Base-by-base conservation (phyloP, 148 eudicot genomes). In the Fagopyrum tataricum region DNA sequence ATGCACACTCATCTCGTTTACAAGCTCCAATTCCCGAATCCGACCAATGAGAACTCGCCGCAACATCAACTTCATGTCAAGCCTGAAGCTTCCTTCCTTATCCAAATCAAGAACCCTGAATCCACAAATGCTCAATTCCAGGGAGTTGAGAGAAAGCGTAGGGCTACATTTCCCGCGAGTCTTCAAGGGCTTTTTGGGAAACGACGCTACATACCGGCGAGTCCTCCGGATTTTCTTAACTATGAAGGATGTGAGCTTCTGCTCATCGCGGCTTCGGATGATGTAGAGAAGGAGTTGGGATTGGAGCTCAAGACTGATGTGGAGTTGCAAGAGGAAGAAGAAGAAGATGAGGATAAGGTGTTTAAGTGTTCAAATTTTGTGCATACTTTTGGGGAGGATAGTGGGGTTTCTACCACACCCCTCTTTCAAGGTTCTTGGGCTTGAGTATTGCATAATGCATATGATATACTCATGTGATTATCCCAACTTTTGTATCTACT, bases 231-330 rank as follows among this genome's bases (percentile, higher is more conserved):
- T 62, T 88, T 90, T 46, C 77, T 92, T 13, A 90, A 90, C 82
- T 90, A 88, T 52, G 93, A 90, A 76, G 98, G 98, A n/a, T 90
- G 98, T 26, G 93, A 90, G 73, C 79, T 92, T 46, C 73, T 90
- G 74, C 76, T 92, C 49, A 86, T 90, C 62, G 72, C 89, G 5
- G 98, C 96, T 15, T 87, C 93, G 0, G 96, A 90, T 75, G 82
- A 87, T 56, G 73, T 87, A 24, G 85, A 86, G 49, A 79, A 84
- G 58, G 98, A 90, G 76, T 74, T 90, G 41, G 93, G 93, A 39
- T 31, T 92, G 76, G 88, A 92, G 69, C 77, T 92, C n/a, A 74
- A 40, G 53, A 73, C 44, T 5, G 66, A 56, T 0, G 7, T 56
- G 9, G 62, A 11, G 15, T 48, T 48, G 52, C 52, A 17, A 11